Base-by-base conservation (phyloP, 495 filamentous ascomycete genomes). In the Neurospora discreta region DNA sequence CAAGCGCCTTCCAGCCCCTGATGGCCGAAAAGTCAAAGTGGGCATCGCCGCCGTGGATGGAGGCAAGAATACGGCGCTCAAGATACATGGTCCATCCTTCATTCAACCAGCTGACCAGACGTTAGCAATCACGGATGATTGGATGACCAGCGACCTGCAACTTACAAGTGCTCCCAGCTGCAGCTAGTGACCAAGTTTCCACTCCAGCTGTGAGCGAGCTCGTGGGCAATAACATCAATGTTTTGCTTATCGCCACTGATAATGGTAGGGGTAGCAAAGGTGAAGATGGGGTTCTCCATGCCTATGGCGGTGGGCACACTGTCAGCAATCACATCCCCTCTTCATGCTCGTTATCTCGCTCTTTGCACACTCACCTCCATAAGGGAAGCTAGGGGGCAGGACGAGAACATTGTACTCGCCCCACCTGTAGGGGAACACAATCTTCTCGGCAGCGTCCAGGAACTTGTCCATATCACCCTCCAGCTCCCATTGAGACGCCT, bases 31-130 rank as follows among this genome's bases (percentile, higher is more conserved):
- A 98, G 80, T 97, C 90, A 72, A 95, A 91, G 75, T 96, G 89
- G 3, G 92, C 80, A 73, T 95, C 90, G 39, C 72, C 74, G 11
- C 93, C 92, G 69, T 97, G 93, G 41, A 92, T 78, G 16, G 82
- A 81, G 3, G 87, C 88, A 70, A 85, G 81, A 71, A 93, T 90
- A 58, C 95, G 86, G 68, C 95, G 88, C 81, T 99, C 95, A 9
- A 98, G 88, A 78, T 98, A 97, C 9, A 90, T 91, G 3, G 94
- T 97, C 95, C 95, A 98, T 40, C 94, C 94, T 79, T 97, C 94
- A 75, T 98, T 98, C 70, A 98, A 80, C 94, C 94, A 98, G 78
- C 84, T 86, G 58, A 15, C 11, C 1, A 18, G 13, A 0, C 23
- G 67, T 80, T 73, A 82, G 77, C 39, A 60, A 30, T 68, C 43